A percentile compares a stretch with the other conserved stretches of the same genome.
These are phyloP conservation scores for Magnolia kwangsiensis DNA, from an alignment of 164 flowering plant species.

Conservation along the genomic window DNA sequence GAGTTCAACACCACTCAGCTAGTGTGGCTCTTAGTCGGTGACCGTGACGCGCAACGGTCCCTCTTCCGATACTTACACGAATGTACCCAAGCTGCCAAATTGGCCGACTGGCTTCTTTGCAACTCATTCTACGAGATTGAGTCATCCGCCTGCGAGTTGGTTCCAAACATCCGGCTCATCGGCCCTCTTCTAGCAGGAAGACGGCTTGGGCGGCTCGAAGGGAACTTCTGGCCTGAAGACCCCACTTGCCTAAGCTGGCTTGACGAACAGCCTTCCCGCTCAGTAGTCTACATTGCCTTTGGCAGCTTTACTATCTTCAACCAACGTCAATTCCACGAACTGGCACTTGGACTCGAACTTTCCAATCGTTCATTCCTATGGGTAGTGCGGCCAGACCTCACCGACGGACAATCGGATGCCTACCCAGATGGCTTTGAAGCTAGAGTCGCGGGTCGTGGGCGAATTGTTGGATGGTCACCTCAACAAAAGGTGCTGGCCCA, in stretches of 20 bases:
- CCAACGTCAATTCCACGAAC: not conserved
- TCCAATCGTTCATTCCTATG: not conserved
- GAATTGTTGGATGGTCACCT: slow-evolving; percentile 13
- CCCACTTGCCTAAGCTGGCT: slow-evolving; percentile 1
- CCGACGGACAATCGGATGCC: not conserved
- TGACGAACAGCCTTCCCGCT: not conserved
- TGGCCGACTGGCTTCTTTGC: slow-evolving; percentile 29
- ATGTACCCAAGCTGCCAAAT: slow-evolving; percentile 7
- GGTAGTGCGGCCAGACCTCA: slow-evolving; percentile 5
- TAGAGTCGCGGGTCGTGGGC: slow-evolving; percentile 4
- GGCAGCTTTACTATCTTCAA: not conserved
- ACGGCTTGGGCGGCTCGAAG: not conserved
- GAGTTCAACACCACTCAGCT: slow-evolving; percentile 6
- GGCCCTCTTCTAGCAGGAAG: not conserved
- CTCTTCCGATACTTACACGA: slow-evolving; percentile 8
- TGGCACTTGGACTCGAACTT: not conserved
- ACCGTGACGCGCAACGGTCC: slow-evolving; percentile 2
- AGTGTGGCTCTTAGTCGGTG: slow-evolving; percentile 17
- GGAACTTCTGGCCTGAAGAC: slow-evolving; percentile 10
- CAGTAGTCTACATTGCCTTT: not conserved
- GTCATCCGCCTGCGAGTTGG: slow-evolving; percentile 3
- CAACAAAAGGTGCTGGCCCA: slow-evolving; percentile 25
- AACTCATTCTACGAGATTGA: slow-evolving; percentile 40
- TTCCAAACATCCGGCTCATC: not conserved
- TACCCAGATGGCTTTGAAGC: slow-evolving; percentile 11